Percentiles rank a stretch among this genome's conserved stretches.
Evolutionary conservation across 2,329 filamentous ascomycete genomes (phyloP).

Genomic region (Pseudogymnoascus sp.): DNA sequence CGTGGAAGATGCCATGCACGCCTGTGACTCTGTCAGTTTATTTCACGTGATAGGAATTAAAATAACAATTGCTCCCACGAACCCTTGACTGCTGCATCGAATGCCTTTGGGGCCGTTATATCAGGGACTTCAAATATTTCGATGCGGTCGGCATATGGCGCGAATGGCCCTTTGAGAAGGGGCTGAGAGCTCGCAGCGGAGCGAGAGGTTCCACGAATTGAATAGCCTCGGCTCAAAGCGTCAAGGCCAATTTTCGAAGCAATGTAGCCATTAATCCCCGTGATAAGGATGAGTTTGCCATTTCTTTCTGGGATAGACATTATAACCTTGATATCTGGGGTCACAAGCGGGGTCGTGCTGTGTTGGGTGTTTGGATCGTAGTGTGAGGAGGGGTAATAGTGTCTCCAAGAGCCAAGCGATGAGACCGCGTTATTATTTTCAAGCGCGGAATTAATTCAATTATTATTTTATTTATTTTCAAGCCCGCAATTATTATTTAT

Average conservation of each 20-base stretch:
- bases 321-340: conserved; percentile 12
- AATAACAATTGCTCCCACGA: background rate
- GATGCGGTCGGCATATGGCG: conserved; percentile 21
- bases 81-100: conserved; percentile 25
- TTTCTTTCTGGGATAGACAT: conserved; percentile 23
- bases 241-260: conserved; percentile 23
- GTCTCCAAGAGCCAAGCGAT: background rate
- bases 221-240: conserved; percentile 23
- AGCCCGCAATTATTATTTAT: background rate
- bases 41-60: background rate
- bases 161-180: conserved; percentile 23
- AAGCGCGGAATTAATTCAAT: background rate
- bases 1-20: conserved; percentile 27
- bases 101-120: conserved; percentile 24
- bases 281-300: conserved; percentile 25
- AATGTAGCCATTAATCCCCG: conserved; percentile 30
- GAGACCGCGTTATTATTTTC: background rate
- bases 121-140: conserved; percentile 24
- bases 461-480: background rate
- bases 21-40: conserved; percentile 13
- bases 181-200: conserved; percentile 17
- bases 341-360: background rate
- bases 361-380: background rate
- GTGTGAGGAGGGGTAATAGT: background rate
- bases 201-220: conserved; percentile 25